Evolutionary conservation across 805 yeast species (phyloP), one percentile per base, ranked within the genome.

Genomic region (Blastobotrys peoriensis): DNA sequence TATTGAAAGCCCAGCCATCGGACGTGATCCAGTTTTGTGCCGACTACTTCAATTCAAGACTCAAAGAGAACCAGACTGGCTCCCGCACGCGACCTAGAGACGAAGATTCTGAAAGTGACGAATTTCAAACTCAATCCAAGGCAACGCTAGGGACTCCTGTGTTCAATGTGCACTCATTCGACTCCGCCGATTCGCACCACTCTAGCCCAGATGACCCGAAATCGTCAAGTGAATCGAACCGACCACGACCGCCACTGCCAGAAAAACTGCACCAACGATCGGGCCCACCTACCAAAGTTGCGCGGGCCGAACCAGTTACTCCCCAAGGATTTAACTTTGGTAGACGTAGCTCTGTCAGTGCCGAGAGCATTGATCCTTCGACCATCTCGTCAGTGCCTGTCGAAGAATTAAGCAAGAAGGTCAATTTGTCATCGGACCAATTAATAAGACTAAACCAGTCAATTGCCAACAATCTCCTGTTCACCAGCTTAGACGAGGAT

Each of bases 331-430:
- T 83, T 82, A 64, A 84, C 81, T 49, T 50, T 25, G 62, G 87
- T 86, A 43, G 96, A 69, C 79, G 97, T 68, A 84, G 88, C 3
- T 83, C 94, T 17, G 96, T 88, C 10, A 79, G 88, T 45, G 96
- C 96, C 3, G 97, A 88, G 45, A 41, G 50, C 21, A 28, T 56
- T 23, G 34, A 20, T 20, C 43, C 43, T 2, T 38, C 53, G 5
- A 37, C 50, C 1, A 39, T 33, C 13, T 38, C 43, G 18, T 27
- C 38, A n/a, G 47, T 48, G 17, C 49, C 46, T 4, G 13, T 13
- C 30, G 30, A 25, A 25, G 30, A 25, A 25, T 25, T 25, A 25
- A 25, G 13, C 13, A 43, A 44, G 35, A 40, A 48, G 39, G 28
- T 40, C 27, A 19, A 36, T 19, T 46, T 54, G 33, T 41, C 45